Conservation (phyloP, 352 stramenopile genomes). For the Globisporangium paroecandrum region DNA sequence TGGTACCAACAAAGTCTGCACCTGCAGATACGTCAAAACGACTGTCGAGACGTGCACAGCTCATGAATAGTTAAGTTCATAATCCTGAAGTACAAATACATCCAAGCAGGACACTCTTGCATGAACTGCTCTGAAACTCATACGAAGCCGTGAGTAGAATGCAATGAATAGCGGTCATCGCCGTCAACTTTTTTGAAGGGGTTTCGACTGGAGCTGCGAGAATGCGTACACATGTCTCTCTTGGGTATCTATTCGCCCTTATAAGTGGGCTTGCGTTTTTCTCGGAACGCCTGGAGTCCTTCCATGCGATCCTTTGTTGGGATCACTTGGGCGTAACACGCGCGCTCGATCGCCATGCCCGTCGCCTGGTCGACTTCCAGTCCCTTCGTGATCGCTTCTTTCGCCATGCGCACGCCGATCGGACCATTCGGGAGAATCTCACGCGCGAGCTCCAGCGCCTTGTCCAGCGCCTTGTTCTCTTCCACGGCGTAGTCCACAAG, state of each 20-base stretch:
- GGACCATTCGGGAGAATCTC: constrained; percentile 92
- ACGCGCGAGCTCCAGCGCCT: constrained; percentile 78
- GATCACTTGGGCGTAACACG: constrained; percentile 90
- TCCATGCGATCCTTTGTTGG: constrained; percentile 92
- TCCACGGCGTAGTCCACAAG: constrained; percentile 88
- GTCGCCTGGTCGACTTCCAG: constrained; percentile 78
- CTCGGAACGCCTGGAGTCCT: constrained; percentile 89
- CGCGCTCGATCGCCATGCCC: constrained; percentile 90
- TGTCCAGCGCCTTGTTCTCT: constrained; percentile 57
- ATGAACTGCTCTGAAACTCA: not conserved
- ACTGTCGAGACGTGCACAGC: not conserved
- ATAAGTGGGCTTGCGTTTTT: constrained; percentile 89
- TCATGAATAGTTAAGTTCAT: not conserved
- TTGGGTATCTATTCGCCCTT: constrained; percentile 16
- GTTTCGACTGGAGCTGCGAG: not conserved
- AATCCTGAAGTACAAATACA: not conserved
- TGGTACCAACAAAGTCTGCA: constrained; percentile 2
- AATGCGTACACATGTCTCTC: not conserved
- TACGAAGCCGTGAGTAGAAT: not conserved
- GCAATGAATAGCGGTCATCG: not conserved
- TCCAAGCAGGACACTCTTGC: not conserved
- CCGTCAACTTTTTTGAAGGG: not conserved
- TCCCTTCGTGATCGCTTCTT: constrained; percentile 43
- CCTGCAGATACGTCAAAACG: not conserved
- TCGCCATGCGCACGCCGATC: constrained; percentile 82